Percentiles rank a stretch among this genome's conserved stretches.
Conservation (phyloP, 441 rosid species). For the Macaranga tanarius region DNA sequence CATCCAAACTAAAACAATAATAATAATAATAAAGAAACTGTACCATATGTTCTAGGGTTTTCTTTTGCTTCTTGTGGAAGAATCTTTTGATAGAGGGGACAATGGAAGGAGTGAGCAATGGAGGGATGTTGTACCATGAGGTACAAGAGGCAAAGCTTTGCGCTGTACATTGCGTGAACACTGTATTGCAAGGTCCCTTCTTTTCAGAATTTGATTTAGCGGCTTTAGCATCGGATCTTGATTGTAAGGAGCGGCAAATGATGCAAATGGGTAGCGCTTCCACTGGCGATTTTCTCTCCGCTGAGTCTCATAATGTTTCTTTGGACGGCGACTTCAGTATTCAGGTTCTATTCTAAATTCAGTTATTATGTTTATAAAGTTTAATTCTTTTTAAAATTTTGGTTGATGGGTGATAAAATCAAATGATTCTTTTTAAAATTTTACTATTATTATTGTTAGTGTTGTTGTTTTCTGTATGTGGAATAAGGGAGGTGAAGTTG, state of each 20-base stretch:
- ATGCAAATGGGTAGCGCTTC: slow-evolving; percentile 45
- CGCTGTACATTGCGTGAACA: slow-evolving; percentile 99
- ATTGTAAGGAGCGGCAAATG: slow-evolving; percentile 75
- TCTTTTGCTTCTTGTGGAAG: not conserved
- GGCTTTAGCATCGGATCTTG: slow-evolving; percentile 91
- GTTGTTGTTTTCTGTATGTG: no score
- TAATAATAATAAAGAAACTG: no score
- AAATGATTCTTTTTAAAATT: not conserved
- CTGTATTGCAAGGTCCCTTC: slow-evolving; percentile 91
- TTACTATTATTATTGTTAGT: no score
- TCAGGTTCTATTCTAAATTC: slow-evolving; percentile 44
- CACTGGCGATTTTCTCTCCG: slow-evolving; percentile 68
- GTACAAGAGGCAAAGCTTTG: slow-evolving; percentile 95
- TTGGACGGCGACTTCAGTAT: slow-evolving; percentile 91
- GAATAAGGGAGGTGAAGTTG: no score
- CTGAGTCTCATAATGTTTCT: slow-evolving; percentile 90
- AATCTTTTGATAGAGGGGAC: not conserved
- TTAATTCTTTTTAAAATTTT: not conserved
- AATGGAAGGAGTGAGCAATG: slow-evolving; percentile 85
- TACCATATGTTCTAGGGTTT: slow-evolving; percentile 20
- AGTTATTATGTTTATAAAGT: not conserved
- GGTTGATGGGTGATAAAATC: no score
- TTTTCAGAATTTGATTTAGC: slow-evolving; percentile 95
- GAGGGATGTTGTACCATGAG: slow-evolving; percentile 96
- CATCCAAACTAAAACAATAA: not conserved